Percentiles rank a stretch among this genome's conserved stretches.
Evolutionary conservation across 306 rosid genomes (phyloP).

Genomic region (Aeschynomene evenia): DNA sequence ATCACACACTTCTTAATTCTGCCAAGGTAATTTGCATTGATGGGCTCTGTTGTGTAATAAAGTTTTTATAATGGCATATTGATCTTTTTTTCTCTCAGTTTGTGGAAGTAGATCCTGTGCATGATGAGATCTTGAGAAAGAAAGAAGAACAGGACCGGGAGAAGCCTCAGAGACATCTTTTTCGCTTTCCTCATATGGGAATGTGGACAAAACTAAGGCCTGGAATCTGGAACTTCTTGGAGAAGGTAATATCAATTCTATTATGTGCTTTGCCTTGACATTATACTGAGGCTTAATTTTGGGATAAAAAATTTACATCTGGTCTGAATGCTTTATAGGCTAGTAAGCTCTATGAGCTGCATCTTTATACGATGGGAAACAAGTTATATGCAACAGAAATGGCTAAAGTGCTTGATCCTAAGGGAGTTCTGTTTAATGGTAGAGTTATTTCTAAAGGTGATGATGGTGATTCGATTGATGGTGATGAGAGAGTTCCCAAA

Average conservation of each 20-base stretch:
- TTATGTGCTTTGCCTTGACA: conserved; percentile 5
- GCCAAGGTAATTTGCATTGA: conserved; percentile 72
- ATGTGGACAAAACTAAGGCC: conserved; percentile 99
- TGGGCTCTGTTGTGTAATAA: conserved; percentile 6
- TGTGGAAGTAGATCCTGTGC: conserved; percentile 89
- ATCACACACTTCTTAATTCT: conserved; percentile 98
- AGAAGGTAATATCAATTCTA: conserved; percentile 59
- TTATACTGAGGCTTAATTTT: conserved; percentile 14
- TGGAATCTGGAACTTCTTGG: conserved; percentile 96
- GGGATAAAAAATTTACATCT: conserved; percentile 19
- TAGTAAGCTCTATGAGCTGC: conserved; percentile 89
- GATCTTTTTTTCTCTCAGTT: conserved; percentile 58
- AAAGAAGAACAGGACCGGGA: conserved; percentile 89
- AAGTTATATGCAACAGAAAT: conserved; percentile 95
- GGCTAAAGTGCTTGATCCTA: conserved; percentile 99
- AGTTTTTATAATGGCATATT: conserved; percentile 28
- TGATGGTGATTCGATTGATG: conserved; percentile 71
- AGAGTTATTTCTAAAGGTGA: conserved; percentile 97
- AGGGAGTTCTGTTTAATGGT: conserved; percentile 77
- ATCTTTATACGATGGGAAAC: conserved; percentile 99
- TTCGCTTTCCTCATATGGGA: conserved; percentile 96
- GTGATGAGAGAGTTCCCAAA: conserved; percentile 88
- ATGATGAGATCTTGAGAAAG: conserved; percentile 90
- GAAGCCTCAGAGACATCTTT: conserved; percentile 76
- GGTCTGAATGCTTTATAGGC: conserved; percentile 60